Base-by-base conservation (phyloP, 179 eudicot genomes). In the Spergularia azorica region DNA sequence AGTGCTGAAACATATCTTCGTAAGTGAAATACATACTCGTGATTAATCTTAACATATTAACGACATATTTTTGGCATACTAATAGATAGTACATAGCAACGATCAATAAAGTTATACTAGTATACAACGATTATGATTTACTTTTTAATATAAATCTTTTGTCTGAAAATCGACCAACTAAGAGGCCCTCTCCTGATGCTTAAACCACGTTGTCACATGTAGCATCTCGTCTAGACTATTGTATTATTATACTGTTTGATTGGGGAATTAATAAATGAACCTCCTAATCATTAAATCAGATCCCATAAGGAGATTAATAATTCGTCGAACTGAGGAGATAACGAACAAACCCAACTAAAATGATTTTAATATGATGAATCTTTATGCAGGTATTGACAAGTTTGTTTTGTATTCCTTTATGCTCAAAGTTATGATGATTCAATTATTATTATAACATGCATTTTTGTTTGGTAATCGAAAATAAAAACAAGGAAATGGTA, bases 121-220 rank as follows among this genome's bases (percentile, higher is more conserved):
- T 26, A 26, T 26, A 2, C 1, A 26, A 26, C 32, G 32, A 26
- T 26, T 26, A 2, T 2, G 32, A 26, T 26, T 26, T 26, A 26
- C 2, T 26, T 26, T 26, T 26, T 26, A 26, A 26, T 26, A 26
- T 2, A 26, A 2, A 26, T 26, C 56, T 26, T 36, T 15, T 5
- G 39, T 55, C 51, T 10, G 7, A 9, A n/a, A 38, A 13, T 58
- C 17, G 13, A 56, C 36, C 70, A 21, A 43, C 26, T 16, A 14
- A 43, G 2, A 39, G 15, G 54, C n/a, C 26, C 18, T 63, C 5
- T 9, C 18, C 54, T 66, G 0, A 5, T 18, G 38, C 39, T 60
- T n/a, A 48, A 32, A 20, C 46, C 76, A 59, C 76, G 43, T 17
- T 43, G 50, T 74, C 77, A 74, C 77, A 63, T 74, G 77, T 17